Conservation (phyloP, 1,284 basidiomycete genomes). For the Cryptococcus sp. region DNA sequence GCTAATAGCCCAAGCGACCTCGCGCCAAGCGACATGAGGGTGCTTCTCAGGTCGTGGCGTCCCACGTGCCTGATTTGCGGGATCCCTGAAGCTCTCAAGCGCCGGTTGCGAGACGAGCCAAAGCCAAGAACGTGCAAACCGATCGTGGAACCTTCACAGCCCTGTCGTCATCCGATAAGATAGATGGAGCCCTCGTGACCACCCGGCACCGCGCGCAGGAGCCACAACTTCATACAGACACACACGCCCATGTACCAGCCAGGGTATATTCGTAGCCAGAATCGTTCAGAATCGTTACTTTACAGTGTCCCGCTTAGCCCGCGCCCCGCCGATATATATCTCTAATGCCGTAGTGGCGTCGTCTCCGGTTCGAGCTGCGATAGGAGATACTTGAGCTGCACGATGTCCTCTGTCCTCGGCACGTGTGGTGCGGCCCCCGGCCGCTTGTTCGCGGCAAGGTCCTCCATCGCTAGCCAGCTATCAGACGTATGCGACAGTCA, state of each 20-base stretch:
- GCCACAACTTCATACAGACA: slow-evolving; percentile 5
- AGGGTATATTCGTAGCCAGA: neutral
- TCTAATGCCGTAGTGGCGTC: slow-evolving; percentile 20
- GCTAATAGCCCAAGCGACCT: no score
- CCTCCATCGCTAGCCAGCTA: slow-evolving; percentile 46
- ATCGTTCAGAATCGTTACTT: neutral
- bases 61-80: no score
- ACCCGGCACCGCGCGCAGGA: no score
- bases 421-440: slow-evolving; percentile 21
- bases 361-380: slow-evolving; percentile 37
- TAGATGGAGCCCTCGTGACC: no score
- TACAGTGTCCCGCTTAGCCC: neutral
- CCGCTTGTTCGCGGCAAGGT: slow-evolving; percentile 19
- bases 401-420: slow-evolving; percentile 37
- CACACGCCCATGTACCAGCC: neutral
- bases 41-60: no score
- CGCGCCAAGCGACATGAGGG: no score
- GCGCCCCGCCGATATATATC: no score
- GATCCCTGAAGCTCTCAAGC: no score
- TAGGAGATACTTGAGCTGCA: slow-evolving; percentile 35
- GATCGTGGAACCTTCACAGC: no score
- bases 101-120: no score
- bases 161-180: no score
- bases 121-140: no score
- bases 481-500: slow-evolving; percentile 1